Evolutionary conservation across 75 land plant genomes (phyloP).

Genomic region (Pinus tabuliformis): DNA sequence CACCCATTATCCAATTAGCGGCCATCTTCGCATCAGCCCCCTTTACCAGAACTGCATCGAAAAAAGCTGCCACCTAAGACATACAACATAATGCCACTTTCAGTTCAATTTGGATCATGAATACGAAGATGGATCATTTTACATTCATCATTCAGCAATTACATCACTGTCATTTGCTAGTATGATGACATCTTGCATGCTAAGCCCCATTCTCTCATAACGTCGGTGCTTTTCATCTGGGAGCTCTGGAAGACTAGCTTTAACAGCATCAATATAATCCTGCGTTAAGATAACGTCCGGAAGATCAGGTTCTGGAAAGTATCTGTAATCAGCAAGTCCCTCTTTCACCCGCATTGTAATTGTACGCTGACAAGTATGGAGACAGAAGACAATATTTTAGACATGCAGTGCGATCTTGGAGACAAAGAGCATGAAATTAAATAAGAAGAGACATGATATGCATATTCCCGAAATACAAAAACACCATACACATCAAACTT

Average conservation of each 20-base stretch:
- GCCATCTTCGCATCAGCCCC: slow-evolving; percentile 86
- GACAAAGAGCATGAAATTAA: neutral
- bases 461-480: neutral
- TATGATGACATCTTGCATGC: slow-evolving; percentile 95
- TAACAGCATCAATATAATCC: slow-evolving; percentile 59
- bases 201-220: slow-evolving; percentile 83
- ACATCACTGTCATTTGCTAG: slow-evolving; percentile 85
- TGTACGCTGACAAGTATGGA: slow-evolving; percentile 54
- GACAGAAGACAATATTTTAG: neutral
- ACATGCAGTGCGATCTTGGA: neutral
- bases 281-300: slow-evolving; percentile 65
- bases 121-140: neutral
- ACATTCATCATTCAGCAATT: slow-evolving; percentile 21
- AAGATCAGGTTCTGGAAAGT: slow-evolving; percentile 98
- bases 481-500: slow-evolving; percentile 6
- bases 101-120: neutral
- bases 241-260: slow-evolving; percentile 74
- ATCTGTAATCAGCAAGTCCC: slow-evolving; percentile 97
- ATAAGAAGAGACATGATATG: neutral
- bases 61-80: slow-evolving; percentile 76
- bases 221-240: slow-evolving; percentile 90
- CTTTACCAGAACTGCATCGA: slow-evolving; percentile 65
- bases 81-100: slow-evolving; percentile 2
- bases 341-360: slow-evolving; percentile 90
- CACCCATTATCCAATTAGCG: slow-evolving; percentile 99